phyloP scores from a whole-genome alignment of 495 filamentous ascomycete genomes.

The Cercophora newfieldiana region DNA sequence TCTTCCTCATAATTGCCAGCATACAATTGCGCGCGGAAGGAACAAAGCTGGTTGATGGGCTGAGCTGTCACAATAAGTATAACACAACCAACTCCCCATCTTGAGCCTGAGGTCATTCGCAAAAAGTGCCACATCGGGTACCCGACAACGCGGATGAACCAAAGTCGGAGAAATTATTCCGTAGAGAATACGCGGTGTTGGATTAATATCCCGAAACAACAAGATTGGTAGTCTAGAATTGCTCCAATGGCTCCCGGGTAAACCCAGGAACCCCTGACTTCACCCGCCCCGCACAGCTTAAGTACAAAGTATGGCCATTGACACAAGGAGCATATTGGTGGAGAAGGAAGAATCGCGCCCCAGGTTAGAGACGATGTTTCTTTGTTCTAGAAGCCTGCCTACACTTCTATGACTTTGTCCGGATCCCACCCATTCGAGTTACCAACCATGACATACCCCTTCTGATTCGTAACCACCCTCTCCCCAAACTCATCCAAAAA shows the following conservation, averaged over 20 bases:
- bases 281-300: too few species aligned
- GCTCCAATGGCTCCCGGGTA: not conserved
- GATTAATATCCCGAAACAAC: not conserved
- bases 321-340: too few species aligned
- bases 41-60: not conserved
- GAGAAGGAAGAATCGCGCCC: too few species aligned
- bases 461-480: slow-evolving; percentile 33
- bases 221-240: not conserved
- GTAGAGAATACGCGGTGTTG: not conserved
- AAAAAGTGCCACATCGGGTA: not conserved
- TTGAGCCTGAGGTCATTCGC: not conserved
- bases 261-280: too few species aligned
- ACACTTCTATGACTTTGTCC: not conserved
- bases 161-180: not conserved
- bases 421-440: not conserved
- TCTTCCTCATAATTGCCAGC: not conserved
- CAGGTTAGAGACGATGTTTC: too few species aligned
- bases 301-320: too few species aligned
- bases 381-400: too few species aligned
- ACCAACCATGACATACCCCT: slow-evolving; percentile 26
- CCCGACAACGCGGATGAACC: not conserved
- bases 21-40: too few species aligned
- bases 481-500: slow-evolving; percentile 21
- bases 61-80: too few species aligned
- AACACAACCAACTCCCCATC: not conserved